Conservation (phyloP, 306 rosid genomes). For the Malus sieversii region DNA sequence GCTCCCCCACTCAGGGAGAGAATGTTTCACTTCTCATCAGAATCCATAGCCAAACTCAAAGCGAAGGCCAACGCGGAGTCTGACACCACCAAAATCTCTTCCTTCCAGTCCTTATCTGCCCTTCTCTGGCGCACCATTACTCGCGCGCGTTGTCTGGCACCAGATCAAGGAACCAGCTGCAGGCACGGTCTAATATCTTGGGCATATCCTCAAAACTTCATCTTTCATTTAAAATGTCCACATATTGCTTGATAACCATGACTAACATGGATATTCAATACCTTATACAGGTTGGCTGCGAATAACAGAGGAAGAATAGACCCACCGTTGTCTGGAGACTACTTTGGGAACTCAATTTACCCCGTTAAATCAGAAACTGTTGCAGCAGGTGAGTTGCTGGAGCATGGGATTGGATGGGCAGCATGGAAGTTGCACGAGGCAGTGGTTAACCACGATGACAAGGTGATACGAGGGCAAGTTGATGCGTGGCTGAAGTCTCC, state of each 20-base stretch:
- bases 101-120: conserved; percentile 54
- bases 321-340: conserved; percentile 32
- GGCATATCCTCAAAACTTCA: not conserved
- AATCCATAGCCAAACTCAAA: conserved; percentile 48
- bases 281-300: conserved; percentile 12
- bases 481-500: conserved; percentile 41
- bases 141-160: conserved; percentile 17
- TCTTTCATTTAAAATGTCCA: not conserved
- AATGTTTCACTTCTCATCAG: conserved; percentile 47
- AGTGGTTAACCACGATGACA: conserved; percentile 21
- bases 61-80: conserved; percentile 42
- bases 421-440: conserved; percentile 47
- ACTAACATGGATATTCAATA: not conserved
- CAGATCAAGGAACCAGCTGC: conserved; percentile 26
- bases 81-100: conserved; percentile 29
- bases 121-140: conserved; percentile 51
- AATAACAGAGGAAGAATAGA: conserved; percentile 40
- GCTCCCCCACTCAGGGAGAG: conserved; percentile 39
- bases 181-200: not conserved
- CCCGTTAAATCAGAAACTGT: not conserved
- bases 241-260: not conserved
- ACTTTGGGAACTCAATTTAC: conserved; percentile 38
- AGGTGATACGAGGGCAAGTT: not conserved
- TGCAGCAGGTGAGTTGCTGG: conserved; percentile 31
- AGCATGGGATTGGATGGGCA: conserved; percentile 42